Evolutionary conservation across 192 early-diverging fungal genomes (phyloP), one percentile per base, ranked within the genome.

Genomic region (Anaeromyces robustus): DNA sequence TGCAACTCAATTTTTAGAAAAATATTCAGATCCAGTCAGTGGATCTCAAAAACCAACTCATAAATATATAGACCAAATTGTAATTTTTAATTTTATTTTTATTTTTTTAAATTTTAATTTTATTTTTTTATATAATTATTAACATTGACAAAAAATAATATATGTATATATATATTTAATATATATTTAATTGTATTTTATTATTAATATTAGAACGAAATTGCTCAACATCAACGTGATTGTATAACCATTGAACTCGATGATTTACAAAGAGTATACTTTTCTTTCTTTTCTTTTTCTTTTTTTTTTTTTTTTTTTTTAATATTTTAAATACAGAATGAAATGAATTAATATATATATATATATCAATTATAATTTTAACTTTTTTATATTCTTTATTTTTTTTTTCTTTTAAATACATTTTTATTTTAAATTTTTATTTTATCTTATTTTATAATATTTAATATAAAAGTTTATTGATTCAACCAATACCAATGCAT

Each of bases 241-340:
- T 85, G 89, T 31, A 81, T 94, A 18, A 86, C 87, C 29, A 79
- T 94, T 59, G 88, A 92, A 43, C 82, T 94, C 32, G 92, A 93
- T 83, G 93, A 94, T 80, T 84, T 94, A 83, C 83, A 88, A 77
- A 83, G 82, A 77, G 89, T 84, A 86, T 77, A 30, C 13, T 77
- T 30, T 18, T 14, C 30, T 30, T 29, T 52, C 0, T 29, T 28
- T 5, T 26, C 9, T n/a, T 77, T 43, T 43, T 30, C 77, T 5
- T 78, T 30, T 80, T 80, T 39, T 18, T 14, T 79, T 77, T 81
- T 82, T 77, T 78, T 86, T 84, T 84, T 87, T 39, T 89, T 77
- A 85, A 80, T 18, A 43, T 30, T 39, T 85, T 86, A 41, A 19
- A 82, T n/a, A n/a, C n/a, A n/a, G n/a, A n/a, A n/a, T n/a, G n/a